Percentiles rank a stretch among this genome's conserved stretches.
Conservation (phyloP, 176 grass and related monocot species). For the Aegilops speltoides region DNA sequence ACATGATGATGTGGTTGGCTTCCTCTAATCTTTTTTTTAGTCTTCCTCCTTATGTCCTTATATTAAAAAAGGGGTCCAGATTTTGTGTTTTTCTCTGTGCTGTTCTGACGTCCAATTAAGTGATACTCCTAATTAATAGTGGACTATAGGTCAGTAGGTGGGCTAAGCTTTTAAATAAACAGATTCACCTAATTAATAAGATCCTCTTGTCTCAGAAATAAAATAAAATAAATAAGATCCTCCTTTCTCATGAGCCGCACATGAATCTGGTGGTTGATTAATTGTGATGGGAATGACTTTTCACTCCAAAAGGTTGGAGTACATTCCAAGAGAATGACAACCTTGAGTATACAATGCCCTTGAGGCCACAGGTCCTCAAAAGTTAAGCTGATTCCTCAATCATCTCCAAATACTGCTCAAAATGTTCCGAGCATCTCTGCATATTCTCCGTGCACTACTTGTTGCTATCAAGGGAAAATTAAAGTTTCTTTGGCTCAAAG, state of each 20-base stretch:
- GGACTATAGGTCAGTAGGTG: neutral
- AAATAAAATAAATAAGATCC: conserved; percentile 1
- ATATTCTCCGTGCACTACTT: conserved; percentile 25
- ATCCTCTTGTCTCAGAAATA: neutral
- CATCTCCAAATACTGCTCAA: conserved; percentile 11
- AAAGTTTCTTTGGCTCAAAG: conserved; percentile 20
- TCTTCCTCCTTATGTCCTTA: neutral
- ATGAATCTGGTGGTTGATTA: conserved; percentile 37
- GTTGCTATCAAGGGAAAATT: conserved; percentile 19
- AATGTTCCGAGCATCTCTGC: neutral
- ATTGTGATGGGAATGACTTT: conserved; percentile 34
- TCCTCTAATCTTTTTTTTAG: neutral
- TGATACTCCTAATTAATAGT: conserved; percentile 18
- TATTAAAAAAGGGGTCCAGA: neutral
- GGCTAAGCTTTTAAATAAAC: conserved; percentile 28
- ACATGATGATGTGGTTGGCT: neutral
- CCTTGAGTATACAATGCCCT: conserved; percentile 30
- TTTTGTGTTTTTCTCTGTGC: conserved; percentile 23
- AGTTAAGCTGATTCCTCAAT: conserved; percentile 16
- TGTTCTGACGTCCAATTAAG: conserved; percentile 15
- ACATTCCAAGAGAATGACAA: conserved; percentile 54
- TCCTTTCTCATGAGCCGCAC: conserved; percentile 22
- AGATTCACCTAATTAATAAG: conserved; percentile 17
- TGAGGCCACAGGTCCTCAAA: conserved; percentile 6
- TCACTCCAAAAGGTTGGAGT: conserved; percentile 31